Evolutionary conservation across 306 rosid species (phyloP).

Genomic region (Pyrus communis): DNA sequence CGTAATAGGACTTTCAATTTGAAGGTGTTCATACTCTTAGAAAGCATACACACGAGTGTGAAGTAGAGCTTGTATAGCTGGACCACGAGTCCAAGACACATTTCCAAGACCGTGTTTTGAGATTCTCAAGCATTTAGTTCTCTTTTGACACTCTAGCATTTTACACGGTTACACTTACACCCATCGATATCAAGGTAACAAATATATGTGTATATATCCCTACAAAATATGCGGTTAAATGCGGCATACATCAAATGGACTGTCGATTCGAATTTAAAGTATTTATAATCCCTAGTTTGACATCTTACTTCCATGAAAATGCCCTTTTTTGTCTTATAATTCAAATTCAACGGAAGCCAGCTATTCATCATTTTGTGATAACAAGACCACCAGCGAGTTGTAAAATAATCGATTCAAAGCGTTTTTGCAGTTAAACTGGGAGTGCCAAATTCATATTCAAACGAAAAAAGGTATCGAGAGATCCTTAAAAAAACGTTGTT

Average conservation of each 20-base stretch:
- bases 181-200: background rate
- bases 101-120: background rate
- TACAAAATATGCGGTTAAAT: no score
- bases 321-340: background rate
- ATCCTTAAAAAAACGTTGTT: no score
- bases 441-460: no score
- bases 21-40: background rate
- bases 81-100: background rate
- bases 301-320: background rate
- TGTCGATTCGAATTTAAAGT: background rate
- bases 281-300: background rate
- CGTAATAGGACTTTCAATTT: background rate
- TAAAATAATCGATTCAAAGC: no score
- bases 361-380: background rate
- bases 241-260: background rate
- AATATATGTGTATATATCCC: no score
- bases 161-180: background rate
- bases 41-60: background rate
- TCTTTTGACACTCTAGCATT: slow-evolving; percentile 7
- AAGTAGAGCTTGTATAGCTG: background rate
- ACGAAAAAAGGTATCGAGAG: no score
- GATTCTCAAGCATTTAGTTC: background rate
- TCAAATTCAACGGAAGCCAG: background rate
- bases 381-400: no score
- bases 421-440: no score